Evolutionary conservation across 179 eudicot genomes (phyloP), one percentile per base, ranked within the genome.

Genomic region (Dionaea muscipula): DNA sequence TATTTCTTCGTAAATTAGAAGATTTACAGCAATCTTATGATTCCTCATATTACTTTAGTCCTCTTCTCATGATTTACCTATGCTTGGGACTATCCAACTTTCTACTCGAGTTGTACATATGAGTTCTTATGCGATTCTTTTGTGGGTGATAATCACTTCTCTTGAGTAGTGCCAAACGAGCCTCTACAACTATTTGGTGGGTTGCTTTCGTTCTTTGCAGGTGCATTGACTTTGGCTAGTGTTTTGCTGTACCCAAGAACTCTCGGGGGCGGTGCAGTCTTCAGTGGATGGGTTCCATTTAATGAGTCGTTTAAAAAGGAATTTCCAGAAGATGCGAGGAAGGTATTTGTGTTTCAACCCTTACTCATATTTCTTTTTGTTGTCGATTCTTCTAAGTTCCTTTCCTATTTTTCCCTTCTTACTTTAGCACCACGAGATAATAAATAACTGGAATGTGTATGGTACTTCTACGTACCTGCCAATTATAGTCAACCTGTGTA

Each of bases 251-350:
- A 93, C 65, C 95, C 99, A 47, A 88, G 68, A 73, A 82, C 86
- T 51, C 62, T 93, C 52, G 98, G 98, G 45, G 99, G 99, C 60
- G 96, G 93, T 60, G 94, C 96, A 23, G 72, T 93, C 57, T 93
- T 93, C 41, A 93, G 99, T 64, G 99, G 99, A 56, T 93, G 96
- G 96, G 79, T 88, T 67, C 95, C 99, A 40, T 88, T 93, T 40
- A 88, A 76, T 58, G 69, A 84, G 27, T 81, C 95, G 51, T 52
- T 85, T 14, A 40, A 72, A 41, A 85, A 78, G 53, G 72, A 71
- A 36, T 65, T 84, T 44, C 75, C 86, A 20, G 74, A 83, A 25
- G 85, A 83, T 21, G 95, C 93, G 43, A 93, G 79, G 67, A 83
- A 76, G 99, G 99, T 93, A 66, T 51, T 18, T 49, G 35, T 48